These are phyloP conservation scores for Cladophialophora exuberans DNA, from an alignment of 2,329 filamentous ascomycete genomes.

Conservation along the genomic window DNA sequence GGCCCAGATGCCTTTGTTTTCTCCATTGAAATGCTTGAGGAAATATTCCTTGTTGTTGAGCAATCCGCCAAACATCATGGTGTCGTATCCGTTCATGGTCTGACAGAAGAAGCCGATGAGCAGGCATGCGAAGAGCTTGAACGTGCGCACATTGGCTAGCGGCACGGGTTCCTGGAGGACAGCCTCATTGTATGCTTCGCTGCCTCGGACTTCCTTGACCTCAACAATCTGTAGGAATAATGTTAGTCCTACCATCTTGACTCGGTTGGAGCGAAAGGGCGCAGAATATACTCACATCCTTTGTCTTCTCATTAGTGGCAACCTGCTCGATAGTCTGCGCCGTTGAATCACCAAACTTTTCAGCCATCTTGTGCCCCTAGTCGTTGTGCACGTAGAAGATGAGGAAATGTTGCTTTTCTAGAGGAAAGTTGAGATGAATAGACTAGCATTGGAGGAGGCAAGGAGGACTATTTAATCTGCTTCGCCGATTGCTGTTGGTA, in stretches of 20 bases:
- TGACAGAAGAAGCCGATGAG: constrained; percentile 48
- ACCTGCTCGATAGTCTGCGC: constrained; percentile 20
- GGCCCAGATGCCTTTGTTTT: constrained; percentile 47
- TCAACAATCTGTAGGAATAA: constrained; percentile 21
- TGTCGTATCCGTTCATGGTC: constrained; percentile 63
- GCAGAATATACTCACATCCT: constrained; percentile 22
- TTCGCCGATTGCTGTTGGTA: not conserved
- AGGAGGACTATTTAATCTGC: constrained; percentile 12
- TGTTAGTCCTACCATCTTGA: not conserved
- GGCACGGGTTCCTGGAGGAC: constrained; percentile 54
- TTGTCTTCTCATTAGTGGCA: constrained; percentile 22
- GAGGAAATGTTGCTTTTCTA: constrained; percentile 10
- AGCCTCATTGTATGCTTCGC: constrained; percentile 60
- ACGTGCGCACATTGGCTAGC: constrained; percentile 12
- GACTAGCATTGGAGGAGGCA: not conserved
- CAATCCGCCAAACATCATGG: constrained; percentile 58
- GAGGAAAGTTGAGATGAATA: not conserved
- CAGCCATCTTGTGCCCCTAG: constrained; percentile 21
- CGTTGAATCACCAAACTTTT: constrained; percentile 18
- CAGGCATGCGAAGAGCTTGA: constrained; percentile 28
- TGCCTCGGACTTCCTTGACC: constrained; percentile 53
- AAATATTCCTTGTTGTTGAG: constrained; percentile 51
- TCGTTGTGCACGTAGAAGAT: not conserved
- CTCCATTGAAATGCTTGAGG: constrained; percentile 47
- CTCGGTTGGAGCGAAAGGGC: not conserved